Evolutionary conservation across 176 grass and related monocot genomes (phyloP), one percentile per base, ranked within the genome.

Genomic region (Guadua angustifolia): DNA sequence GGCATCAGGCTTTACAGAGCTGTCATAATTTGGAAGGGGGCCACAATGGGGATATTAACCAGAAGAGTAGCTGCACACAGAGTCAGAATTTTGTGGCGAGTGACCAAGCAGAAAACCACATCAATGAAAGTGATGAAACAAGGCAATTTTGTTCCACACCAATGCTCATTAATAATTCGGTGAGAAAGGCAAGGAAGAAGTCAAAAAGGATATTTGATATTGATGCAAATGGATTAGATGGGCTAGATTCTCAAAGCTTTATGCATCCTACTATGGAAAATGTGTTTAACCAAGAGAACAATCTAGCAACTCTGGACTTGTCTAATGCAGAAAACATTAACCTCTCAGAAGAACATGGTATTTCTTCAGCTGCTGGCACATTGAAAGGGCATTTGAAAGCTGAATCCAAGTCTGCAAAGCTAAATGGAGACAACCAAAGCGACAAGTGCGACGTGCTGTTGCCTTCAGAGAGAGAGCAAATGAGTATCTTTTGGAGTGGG

Each of bases 121-220:
- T 82, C 55, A 57, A 70, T n/a, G 39, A 67, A 51, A 76, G 65
- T 19, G 57, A 65, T 29, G 61, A 67, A 69, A 52, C 51, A n/a
- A 50, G 4, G 4, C 79, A 88, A 60, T 52, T 49, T 35, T 49
- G 29, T 76, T 75, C 47, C 18, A 79, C 50, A 84, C 64, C 55
- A 83, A 90, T 35, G 17, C 25, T 80, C 56, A n/a, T 79, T 66
- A 83, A 89, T 84, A 91, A 69, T 81, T 88, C 66, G 22, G 85
- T 84, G 10, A 94, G 92, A 73, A 93, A 81, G 69, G 21, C 58
- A 74, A 82, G 66, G 51, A 99, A 95, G 83, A 92, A 91, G 61
- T 88, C 89, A 9, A 94, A 92, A 79, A 86, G 71, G 32, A 91
- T 86, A 85, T 92, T 84, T 43, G 86, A 92, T 87, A 85, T 89